phyloP scores from a whole-genome alignment of 257 asterid species.

The Scutellaria galericulata region DNA sequence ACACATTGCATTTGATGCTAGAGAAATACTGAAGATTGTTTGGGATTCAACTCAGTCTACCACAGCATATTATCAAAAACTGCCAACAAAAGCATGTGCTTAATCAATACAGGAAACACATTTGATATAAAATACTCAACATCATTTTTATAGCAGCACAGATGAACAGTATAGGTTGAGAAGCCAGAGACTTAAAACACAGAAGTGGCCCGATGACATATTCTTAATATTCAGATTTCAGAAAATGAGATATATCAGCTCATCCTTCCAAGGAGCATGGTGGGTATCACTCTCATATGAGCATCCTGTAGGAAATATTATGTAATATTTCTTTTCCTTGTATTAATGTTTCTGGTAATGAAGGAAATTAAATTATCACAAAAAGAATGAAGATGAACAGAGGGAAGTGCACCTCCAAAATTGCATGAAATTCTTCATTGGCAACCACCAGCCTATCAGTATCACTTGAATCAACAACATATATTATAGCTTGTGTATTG shows the following conservation, averaged over 20 bases:
- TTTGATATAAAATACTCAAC: neutral
- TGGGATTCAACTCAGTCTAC: neutral
- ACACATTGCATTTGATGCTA: neutral
- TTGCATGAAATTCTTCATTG: constrained; percentile 94
- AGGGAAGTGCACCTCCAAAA: constrained; percentile 69
- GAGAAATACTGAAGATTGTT: neutral
- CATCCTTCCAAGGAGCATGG: constrained; percentile 1
- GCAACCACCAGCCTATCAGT: constrained; percentile 93
- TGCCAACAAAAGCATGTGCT: constrained; percentile 22
- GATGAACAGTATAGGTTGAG: constrained; percentile 10
- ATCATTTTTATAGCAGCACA: constrained; percentile 1
- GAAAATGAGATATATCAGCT: constrained; percentile 2
- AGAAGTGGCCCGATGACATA: neutral
- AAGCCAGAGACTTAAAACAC: neutral
- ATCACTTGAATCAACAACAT: constrained; percentile 99
- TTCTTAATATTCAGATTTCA: neutral
- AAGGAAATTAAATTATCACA: neutral
- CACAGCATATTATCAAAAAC: neutral
- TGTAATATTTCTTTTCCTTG: neutral
- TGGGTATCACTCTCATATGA: neutral
- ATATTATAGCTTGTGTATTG: constrained; percentile 94
- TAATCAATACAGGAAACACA: constrained; percentile 2
- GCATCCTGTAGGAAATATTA: neutral
- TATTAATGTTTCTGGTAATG: neutral
- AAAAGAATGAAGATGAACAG: neutral